Conservation (phyloP, 2,329 filamentous ascomycete species). For the Rutstroemia sydowiana region DNA sequence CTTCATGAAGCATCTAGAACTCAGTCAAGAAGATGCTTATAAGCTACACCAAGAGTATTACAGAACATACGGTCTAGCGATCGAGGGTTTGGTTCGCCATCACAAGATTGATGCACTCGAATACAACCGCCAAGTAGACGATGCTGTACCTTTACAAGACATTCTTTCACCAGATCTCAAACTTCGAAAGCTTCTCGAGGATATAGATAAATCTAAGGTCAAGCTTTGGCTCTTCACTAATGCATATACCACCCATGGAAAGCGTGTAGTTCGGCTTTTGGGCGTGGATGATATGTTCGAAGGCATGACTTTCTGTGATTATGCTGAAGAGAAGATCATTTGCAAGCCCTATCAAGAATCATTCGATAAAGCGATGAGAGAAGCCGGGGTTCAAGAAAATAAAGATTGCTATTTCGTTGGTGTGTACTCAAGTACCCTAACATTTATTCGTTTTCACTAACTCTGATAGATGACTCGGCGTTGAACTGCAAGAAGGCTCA, state of each 20-base stretch:
- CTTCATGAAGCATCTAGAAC: conserved; percentile 57
- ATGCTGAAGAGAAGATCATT: conserved; percentile 61
- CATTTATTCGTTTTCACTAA: conserved; percentile 3
- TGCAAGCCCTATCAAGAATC: conserved; percentile 83
- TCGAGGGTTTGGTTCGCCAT: conserved; percentile 87
- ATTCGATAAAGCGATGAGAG: conserved; percentile 81
- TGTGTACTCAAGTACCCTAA: conserved; percentile 38
- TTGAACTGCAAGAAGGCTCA: conserved; percentile 73
- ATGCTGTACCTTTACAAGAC: conserved; percentile 79
- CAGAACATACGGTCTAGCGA: conserved; percentile 90
- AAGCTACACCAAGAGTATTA: conserved; percentile 89
- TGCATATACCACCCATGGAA: conserved; percentile 83
- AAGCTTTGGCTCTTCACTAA: conserved; percentile 94
- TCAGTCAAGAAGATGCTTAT: conserved; percentile 71
- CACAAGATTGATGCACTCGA: conserved; percentile 93
- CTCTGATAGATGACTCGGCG: conserved; percentile 67
- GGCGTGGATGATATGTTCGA: conserved; percentile 86
- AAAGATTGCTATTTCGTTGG: conserved; percentile 88
- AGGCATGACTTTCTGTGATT: conserved; percentile 92
- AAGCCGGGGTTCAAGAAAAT: conserved; percentile 62
- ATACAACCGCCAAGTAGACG: conserved; percentile 91
- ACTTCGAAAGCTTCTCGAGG: conserved; percentile 68
- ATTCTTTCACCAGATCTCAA: conserved; percentile 73
- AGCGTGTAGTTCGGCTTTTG: conserved; percentile 72
- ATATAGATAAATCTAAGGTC: conserved; percentile 77